phyloP scores from a whole-genome alignment of 306 rosid species.

The Cucurbita argyrosperma region DNA sequence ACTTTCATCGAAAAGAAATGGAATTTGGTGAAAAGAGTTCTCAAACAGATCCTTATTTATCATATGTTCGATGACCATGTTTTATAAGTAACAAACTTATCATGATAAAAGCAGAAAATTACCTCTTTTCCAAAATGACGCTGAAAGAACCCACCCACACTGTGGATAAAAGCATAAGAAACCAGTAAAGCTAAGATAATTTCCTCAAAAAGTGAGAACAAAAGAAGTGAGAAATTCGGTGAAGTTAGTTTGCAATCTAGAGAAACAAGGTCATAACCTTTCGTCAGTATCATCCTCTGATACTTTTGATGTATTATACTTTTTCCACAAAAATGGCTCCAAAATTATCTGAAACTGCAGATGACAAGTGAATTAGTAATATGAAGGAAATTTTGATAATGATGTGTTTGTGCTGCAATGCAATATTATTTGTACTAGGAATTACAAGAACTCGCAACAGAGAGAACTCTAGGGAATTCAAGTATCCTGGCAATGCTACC shows the following conservation, averaged over 20 bases:
- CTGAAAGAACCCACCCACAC: constrained; percentile 71
- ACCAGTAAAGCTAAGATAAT: neutral
- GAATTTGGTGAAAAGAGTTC: too few relatives aligned
- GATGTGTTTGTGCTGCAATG: neutral
- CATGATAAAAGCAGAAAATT: neutral
- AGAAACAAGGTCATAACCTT: constrained; percentile 32
- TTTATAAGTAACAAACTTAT: too few relatives aligned
- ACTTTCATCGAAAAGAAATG: too few relatives aligned
- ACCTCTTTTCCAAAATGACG: constrained; percentile 98
- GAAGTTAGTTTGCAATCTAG: constrained; percentile 7
- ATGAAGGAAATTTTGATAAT: neutral
- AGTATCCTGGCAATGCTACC: neutral
- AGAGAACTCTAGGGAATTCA: neutral
- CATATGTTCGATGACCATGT: too few relatives aligned
- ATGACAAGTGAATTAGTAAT: constrained; percentile 12
- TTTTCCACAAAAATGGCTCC: constrained; percentile 86
- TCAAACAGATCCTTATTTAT: too few relatives aligned
- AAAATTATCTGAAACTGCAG: constrained; percentile 67
- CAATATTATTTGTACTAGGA: neutral
- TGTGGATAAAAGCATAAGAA: constrained; percentile 22
- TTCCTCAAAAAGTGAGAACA: constrained; percentile 4
- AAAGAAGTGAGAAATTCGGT: constrained; percentile 3
- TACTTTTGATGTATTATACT: constrained; percentile 22
- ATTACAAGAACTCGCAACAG: neutral
- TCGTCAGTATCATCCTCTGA: constrained; percentile 39